These are phyloP conservation scores for Candida pseudofarinosa DNA, from an alignment of 805 yeast genomes.

Conservation along the genomic window DNA sequence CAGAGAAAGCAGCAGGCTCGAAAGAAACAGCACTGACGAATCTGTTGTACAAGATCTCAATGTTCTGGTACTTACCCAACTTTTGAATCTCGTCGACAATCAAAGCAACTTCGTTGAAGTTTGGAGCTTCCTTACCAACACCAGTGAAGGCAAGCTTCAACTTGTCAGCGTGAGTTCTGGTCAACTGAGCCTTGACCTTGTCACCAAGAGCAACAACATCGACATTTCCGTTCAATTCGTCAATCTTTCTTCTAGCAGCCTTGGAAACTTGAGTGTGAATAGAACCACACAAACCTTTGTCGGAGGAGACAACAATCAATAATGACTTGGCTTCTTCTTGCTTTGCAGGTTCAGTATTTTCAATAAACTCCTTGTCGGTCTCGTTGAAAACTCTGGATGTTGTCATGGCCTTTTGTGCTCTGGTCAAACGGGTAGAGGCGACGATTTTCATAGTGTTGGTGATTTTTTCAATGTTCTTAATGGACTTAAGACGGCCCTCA, in stretches of 20 bases:
- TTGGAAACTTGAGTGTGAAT: conserved; percentile 94
- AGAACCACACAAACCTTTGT: conserved; percentile 98
- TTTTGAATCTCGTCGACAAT: conserved; percentile 79
- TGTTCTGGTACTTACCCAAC: conserved; percentile 67
- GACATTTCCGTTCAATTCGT: conserved; percentile 55
- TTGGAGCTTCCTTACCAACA: conserved; percentile 96
- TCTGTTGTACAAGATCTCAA: conserved; percentile 82
- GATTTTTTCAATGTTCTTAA: conserved; percentile 97
- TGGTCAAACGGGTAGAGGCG: conserved; percentile 93
- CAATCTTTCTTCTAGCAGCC: conserved; percentile 68
- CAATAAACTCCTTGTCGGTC: conserved; percentile 74
- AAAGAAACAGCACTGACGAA: conserved; percentile 86
- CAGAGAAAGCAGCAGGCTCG: conserved; percentile 71
- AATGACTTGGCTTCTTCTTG: conserved; percentile 61
- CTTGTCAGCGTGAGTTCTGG: conserved; percentile 71
- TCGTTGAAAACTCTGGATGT: conserved; percentile 80
- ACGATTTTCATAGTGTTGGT: conserved; percentile 99
- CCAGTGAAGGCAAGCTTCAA: conserved; percentile 79
- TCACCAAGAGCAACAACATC: conserved; percentile 92
- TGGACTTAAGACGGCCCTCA: conserved; percentile 95
- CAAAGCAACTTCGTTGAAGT: conserved; percentile 82
- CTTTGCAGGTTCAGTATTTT: conserved; percentile 73
- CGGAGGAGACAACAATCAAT: conserved; percentile 86
- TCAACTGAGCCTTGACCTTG: conserved; percentile 83
- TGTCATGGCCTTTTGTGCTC: conserved; percentile 93